Percentiles rank a stretch among this genome's conserved stretches.
Evolutionary conservation across 1,139 yeast species (phyloP).

Genomic region (Nematodospora anomalae): DNA sequence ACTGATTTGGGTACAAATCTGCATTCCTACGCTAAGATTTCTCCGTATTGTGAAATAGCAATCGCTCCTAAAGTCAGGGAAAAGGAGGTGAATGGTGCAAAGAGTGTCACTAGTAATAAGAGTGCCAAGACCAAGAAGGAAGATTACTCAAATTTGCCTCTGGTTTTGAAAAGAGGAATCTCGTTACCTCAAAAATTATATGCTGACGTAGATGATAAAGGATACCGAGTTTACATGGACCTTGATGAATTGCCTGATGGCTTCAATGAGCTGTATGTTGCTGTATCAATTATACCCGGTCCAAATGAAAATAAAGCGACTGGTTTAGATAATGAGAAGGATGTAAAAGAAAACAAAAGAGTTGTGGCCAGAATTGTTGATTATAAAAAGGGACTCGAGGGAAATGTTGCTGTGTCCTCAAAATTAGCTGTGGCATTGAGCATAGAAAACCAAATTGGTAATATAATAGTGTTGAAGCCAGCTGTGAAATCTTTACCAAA

Average conservation of each 20-base stretch:
- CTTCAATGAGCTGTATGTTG: constrained; percentile 41
- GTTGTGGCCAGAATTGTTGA: constrained; percentile 57
- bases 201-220: constrained; percentile 19
- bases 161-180: constrained; percentile 53
- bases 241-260: constrained; percentile 32
- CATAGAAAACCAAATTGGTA: constrained; percentile 51
- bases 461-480: constrained; percentile 53
- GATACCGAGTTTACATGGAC: constrained; percentile 48
- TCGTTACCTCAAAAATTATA: constrained; percentile 52
- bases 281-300: constrained; percentile 59
- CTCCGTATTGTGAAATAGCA: constrained; percentile 75
- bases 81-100: constrained; percentile 26
- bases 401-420: constrained; percentile 57
- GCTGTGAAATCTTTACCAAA: constrained; percentile 41
- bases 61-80: constrained; percentile 74
- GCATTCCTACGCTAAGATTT: constrained; percentile 54
- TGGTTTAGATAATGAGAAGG: constrained; percentile 16
- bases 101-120: constrained; percentile 25
- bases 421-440: constrained; percentile 61
- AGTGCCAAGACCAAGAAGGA: constrained; percentile 19
- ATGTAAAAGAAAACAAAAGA: constrained; percentile 40
- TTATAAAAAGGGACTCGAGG: constrained; percentile 28
- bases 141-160: constrained; percentile 32
- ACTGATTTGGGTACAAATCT: constrained; percentile 57
- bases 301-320: constrained; percentile 36